Percentiles rank a stretch among this genome's conserved stretches.
These are phyloP conservation scores for Pseudocercospora vitis DNA, from an alignment of 2,329 filamentous ascomycete species.

Conservation along the genomic window DNA sequence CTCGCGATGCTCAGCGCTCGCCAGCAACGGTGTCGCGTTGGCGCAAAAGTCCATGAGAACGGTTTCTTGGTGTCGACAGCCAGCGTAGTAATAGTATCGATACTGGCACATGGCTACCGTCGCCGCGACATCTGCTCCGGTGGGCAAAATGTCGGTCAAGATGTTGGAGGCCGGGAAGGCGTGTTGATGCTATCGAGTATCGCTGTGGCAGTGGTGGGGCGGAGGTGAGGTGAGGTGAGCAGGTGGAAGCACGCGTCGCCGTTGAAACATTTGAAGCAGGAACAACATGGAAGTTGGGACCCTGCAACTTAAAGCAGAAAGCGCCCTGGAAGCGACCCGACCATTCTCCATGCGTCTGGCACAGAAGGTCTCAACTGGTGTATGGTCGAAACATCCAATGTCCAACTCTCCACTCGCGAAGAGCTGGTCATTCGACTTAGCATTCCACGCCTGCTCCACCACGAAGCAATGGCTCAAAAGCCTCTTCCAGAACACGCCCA, in stretches of 20 bases:
- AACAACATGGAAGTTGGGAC: conserved; percentile 1
- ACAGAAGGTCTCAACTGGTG: no score
- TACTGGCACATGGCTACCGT: conserved; percentile 35
- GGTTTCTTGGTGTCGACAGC: conserved; percentile 35
- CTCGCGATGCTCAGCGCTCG: conserved; percentile 6
- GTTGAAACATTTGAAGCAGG: conserved; percentile 4
- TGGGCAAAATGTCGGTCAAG: neutral
- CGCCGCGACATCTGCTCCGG: conserved; percentile 11
- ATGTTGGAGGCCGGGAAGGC: neutral
- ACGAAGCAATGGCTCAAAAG: no score
- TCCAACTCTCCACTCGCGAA: no score
- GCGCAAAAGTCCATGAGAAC: conserved; percentile 33
- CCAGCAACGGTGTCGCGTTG: conserved; percentile 16
- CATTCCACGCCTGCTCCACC: no score
- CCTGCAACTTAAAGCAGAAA: neutral
- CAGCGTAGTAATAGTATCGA: conserved; percentile 34
- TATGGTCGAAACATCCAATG: no score
- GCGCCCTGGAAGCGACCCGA: no score
- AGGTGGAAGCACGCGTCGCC: conserved; percentile 6
- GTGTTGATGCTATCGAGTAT: neutral
- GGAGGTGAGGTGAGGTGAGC: neutral
- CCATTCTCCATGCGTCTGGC: no score
- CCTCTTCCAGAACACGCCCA: no score
- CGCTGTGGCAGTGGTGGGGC: conserved; percentile 6
- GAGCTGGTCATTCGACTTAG: no score